Evolutionary conservation across 164 flowering plant genomes (phyloP), one percentile per base, ranked within the genome.

Genomic region (Tetracentron sinense): DNA sequence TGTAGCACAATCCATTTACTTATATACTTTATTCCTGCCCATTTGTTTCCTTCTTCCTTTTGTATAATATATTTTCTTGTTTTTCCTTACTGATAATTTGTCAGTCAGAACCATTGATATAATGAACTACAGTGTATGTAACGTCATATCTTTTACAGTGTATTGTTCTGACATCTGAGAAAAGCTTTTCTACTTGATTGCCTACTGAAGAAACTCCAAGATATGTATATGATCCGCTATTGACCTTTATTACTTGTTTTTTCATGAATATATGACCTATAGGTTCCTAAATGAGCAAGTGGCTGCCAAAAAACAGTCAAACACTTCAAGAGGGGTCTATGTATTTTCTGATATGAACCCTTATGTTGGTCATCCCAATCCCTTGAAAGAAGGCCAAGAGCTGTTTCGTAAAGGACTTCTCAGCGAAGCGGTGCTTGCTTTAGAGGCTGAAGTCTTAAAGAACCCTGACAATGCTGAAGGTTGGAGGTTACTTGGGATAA

Each of bases 391-490:
- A 85, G 97, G 99, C 22, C 96, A 89, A 72, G 97, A 94, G 54
- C 83, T 94, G 68, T 94, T 91, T 69, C 86, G 92, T 42, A 94
- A 87, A 71, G 99, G 99, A 51, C 93, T 94, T 64, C 61, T 94
- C 68, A 94, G 99, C 81, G 99, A 93, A 79, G 98, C 96, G 20
- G 94, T 90, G 64, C 96, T 93, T 77, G 98, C 98, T 69, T 82
- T 93, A 64, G 98, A 93, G 77, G 97, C 97, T 58, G 98, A 93
- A 80, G 96, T 93, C 60, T 17, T 90, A 33, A 93, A 90, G 76
- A 88, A 91, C 72, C 97, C 96, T 57, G 88, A 88, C 7, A 94
- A 91, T 78, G 82, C 97, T 63, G 97, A 94, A 86, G 99, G 96
- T 58, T 94, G 99, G 99, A 88, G 99, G 75, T 75, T 94, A 72